Conservation (phyloP, 495 filamentous ascomycete genomes). For the Penicillium robsamsonii region DNA sequence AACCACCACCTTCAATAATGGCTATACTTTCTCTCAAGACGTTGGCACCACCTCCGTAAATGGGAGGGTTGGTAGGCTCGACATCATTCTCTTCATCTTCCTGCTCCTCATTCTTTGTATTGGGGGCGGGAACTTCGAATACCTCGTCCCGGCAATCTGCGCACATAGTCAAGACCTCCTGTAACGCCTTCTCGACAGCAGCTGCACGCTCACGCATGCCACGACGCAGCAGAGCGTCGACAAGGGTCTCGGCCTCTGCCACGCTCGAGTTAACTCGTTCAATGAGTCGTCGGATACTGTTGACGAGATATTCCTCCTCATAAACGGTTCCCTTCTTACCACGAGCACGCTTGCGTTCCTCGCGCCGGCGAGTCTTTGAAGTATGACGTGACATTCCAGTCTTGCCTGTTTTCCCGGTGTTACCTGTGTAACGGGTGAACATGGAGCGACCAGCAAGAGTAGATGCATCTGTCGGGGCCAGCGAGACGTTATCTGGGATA, state of each 20-base stretch:
- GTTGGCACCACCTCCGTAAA: conserved; percentile 26
- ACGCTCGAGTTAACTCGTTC: conserved; percentile 74
- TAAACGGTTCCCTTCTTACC: conserved; percentile 96
- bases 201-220: conserved; percentile 83
- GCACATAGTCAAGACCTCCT: conserved; percentile 70
- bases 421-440: conserved; percentile 89
- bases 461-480: conserved; percentile 79
- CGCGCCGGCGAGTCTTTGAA: conserved; percentile 75
- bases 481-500: conserved; percentile 85
- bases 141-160: conserved; percentile 62
- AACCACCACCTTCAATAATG: conserved; percentile 21
- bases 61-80: conserved; percentile 29
- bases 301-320: conserved; percentile 94
- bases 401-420: conserved; percentile 64
- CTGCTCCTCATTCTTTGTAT: conserved; percentile 16
- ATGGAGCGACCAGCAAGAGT: conserved; percentile 71
- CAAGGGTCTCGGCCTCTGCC: conserved; percentile 65
- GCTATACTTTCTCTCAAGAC: conserved; percentile 44
- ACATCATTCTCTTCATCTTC: conserved; percentile 15
- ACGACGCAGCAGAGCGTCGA: conserved; percentile 71
- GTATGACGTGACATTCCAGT: conserved; percentile 72
- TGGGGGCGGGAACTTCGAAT: conserved; percentile 43
- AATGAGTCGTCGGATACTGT: conserved; percentile 76
- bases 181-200: conserved; percentile 69
- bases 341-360: conserved; percentile 91